A percentile compares a stretch with the other conserved stretches of the same genome.
Conservation (phyloP, 208 protist genomes). For the Naegleria fowleri region DNA sequence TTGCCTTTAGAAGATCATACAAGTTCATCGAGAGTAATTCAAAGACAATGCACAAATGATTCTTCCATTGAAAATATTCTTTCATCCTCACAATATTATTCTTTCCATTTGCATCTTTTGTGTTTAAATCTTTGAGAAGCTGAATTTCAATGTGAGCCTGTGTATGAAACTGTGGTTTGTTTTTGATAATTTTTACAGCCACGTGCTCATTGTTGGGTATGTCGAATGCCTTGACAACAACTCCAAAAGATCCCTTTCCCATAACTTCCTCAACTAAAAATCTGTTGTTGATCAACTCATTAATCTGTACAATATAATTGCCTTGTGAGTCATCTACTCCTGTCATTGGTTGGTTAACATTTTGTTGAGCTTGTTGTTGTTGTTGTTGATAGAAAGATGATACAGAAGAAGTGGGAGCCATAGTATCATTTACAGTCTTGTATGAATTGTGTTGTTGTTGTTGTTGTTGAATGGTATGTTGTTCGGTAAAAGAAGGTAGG, state of each 20-base stretch:
- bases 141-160: conserved; percentile 70
- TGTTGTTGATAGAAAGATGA: neutral
- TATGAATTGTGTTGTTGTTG: neutral
- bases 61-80: conserved; percentile 64
- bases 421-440: neutral
- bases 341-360: neutral
- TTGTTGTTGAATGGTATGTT: neutral
- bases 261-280: conserved; percentile 71
- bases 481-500: neutral
- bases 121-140: conserved; percentile 53
- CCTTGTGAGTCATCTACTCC: conserved; percentile 58
- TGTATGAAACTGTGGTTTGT: conserved; percentile 60
- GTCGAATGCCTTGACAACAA: conserved; percentile 68
- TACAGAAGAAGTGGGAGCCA: neutral
- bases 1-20: conserved; percentile 85
- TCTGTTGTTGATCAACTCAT: conserved; percentile 62
- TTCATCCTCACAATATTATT: conserved; percentile 35
- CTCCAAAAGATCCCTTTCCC: conserved; percentile 76
- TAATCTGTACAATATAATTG: conserved; percentile 63
- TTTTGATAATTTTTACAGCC: conserved; percentile 74
- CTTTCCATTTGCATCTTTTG: neutral
- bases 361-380: neutral
- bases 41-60: conserved; percentile 91
- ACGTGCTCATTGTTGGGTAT: conserved; percentile 61
- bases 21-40: conserved; percentile 92